Evolutionary conservation across 2,329 filamentous ascomycete genomes (phyloP).

Genomic region (Pestalotiopsis sp.): DNA sequence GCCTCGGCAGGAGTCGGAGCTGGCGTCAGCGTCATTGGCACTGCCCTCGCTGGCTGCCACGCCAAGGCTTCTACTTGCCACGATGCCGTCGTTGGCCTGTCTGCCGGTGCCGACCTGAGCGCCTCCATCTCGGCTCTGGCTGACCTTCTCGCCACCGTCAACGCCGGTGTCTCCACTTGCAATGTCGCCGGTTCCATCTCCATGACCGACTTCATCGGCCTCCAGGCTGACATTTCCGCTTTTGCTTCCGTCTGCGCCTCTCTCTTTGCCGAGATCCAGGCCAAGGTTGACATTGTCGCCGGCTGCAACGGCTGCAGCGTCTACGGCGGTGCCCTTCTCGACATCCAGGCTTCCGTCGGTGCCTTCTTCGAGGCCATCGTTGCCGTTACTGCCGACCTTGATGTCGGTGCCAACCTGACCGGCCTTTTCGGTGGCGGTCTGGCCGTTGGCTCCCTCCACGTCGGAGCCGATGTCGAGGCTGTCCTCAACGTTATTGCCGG

Average conservation of each 20-base stretch:
- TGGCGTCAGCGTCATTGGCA: neutral
- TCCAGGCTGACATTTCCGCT: neutral
- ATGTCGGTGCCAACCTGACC: constrained; percentile 11
- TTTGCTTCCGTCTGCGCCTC: constrained; percentile 4
- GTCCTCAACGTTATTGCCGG: constrained; percentile 30
- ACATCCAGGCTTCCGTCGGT: constrained; percentile 10
- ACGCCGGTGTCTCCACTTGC: constrained; percentile 7
- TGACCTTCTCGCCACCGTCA: constrained; percentile 4
- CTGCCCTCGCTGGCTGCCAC: constrained; percentile 8
- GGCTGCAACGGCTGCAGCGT: constrained; percentile 11
- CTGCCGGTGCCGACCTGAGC: constrained; percentile 9
- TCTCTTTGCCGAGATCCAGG: constrained; percentile 11
- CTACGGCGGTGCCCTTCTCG: constrained; percentile 1
- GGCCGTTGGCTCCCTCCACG: constrained; percentile 18
- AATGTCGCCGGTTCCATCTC: constrained; percentile 13
- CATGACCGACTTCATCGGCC: constrained; percentile 11
- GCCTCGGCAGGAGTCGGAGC: neutral
- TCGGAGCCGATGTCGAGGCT: constrained; percentile 30
- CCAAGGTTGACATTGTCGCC: constrained; percentile 13
- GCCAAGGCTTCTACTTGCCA: constrained; percentile 1
- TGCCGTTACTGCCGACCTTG: constrained; percentile 20
- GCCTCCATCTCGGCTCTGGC: constrained; percentile 9
- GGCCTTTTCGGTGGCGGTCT: constrained; percentile 7
- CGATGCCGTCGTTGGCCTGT: constrained; percentile 12
- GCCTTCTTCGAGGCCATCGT: constrained; percentile 13